Percentiles rank a stretch among this genome's conserved stretches.
phyloP scores from a whole-genome alignment of 2,329 filamentous ascomycete genomes.

The Penicillium sp. region DNA sequence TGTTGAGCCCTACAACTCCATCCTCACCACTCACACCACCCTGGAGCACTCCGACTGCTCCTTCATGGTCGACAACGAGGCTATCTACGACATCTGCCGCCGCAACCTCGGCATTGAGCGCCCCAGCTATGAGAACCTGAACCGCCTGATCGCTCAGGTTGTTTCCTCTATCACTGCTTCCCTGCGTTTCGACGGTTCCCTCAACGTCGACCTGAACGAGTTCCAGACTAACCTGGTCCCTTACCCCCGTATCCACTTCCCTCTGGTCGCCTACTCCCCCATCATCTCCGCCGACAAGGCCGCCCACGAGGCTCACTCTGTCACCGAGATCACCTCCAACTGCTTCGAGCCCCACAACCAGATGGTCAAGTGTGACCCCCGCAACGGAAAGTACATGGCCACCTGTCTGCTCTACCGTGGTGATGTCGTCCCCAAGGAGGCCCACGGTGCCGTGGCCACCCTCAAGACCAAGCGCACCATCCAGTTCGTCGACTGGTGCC shows the following conservation, averaged over 20 bases:
- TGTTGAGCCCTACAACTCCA: conserved; percentile 99
- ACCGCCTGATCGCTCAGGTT: conserved; percentile 97
- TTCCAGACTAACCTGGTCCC: conserved; percentile 99
- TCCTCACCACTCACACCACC: conserved; percentile 97
- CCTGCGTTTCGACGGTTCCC: conserved; percentile 95
- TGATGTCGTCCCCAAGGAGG: conserved; percentile 95
- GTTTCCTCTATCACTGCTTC: conserved; percentile 98
- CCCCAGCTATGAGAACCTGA: conserved; percentile 97
- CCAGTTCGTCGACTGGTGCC: conserved; percentile 99
- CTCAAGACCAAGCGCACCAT: conserved; percentile 99
- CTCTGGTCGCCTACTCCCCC: conserved; percentile 91
- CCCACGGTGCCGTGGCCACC: conserved; percentile 85
- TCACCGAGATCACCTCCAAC: conserved; percentile 96
- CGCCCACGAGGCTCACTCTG: conserved; percentile 95
- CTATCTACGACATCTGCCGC: conserved; percentile 99
- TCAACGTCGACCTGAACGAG: conserved; percentile 99
- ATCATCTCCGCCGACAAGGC: conserved; percentile 95
- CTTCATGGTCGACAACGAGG: conserved; percentile 99
- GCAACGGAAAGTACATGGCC: conserved; percentile 99
- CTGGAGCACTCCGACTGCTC: conserved; percentile 99
- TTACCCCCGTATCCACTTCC: conserved; percentile 99
- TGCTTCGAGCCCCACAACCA: conserved; percentile 99
- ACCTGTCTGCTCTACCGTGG: conserved; percentile 97
- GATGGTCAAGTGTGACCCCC: conserved; percentile 99
- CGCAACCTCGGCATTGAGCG: conserved; percentile 96